These are phyloP conservation scores for Tolypocladium endophyticum DNA, from an alignment of 2,329 filamentous ascomycete genomes.

Conservation along the genomic window DNA sequence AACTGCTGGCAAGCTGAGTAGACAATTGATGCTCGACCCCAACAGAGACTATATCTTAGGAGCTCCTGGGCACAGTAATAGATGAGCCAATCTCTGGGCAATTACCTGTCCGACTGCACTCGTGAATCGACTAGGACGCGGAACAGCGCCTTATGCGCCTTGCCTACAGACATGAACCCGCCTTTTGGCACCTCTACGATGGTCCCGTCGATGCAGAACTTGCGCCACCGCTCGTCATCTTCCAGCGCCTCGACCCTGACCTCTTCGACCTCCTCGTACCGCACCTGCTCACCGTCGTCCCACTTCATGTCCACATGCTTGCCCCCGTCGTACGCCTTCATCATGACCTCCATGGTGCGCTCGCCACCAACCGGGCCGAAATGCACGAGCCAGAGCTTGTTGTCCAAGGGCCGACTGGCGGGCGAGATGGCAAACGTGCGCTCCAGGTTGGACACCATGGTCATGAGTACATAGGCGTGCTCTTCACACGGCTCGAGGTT, in stretches of 20 bases:
- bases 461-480: conserved; percentile 69
- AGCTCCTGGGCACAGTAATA: not conserved
- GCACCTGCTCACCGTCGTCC: conserved; percentile 49
- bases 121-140: conserved; percentile 30
- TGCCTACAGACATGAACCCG: conserved; percentile 60
- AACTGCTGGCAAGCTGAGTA: conserved; percentile 18
- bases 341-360: conserved; percentile 70
- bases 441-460: conserved; percentile 73
- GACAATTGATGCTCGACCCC: too few relatives aligned
- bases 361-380: conserved; percentile 59
- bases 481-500: conserved; percentile 25
- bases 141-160: conserved; percentile 30
- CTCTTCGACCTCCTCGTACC: conserved; percentile 60
- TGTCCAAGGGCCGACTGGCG: conserved; percentile 56
- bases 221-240: conserved; percentile 63
- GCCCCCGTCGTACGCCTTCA: conserved; percentile 46
- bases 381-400: conserved; percentile 59
- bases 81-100: not conserved
- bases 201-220: conserved; percentile 85
- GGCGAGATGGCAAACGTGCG: conserved; percentile 76
- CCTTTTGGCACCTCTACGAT: conserved; percentile 64
- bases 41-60: not conserved
- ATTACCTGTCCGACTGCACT: conserved; percentile 6
- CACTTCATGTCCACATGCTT: conserved; percentile 42
- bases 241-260: conserved; percentile 58